phyloP scores from a whole-genome alignment of 495 filamentous ascomycete genomes.

The Xylaria longipes region DNA sequence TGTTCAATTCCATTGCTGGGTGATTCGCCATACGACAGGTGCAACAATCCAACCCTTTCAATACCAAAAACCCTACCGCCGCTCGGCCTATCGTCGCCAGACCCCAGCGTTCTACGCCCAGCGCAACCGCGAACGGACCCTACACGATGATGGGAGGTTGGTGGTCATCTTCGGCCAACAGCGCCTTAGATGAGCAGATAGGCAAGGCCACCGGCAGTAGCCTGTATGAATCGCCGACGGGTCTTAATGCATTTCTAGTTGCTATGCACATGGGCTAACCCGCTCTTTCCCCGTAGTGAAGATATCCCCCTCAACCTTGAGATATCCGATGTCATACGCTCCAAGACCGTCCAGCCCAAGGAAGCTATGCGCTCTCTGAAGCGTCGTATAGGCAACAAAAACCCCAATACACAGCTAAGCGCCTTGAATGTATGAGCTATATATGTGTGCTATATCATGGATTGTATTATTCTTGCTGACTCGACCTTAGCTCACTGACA shows the following conservation, averaged over 20 bases:
- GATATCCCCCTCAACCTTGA: slow-evolving; percentile 97
- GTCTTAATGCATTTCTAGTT: not conserved
- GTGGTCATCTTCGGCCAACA: slow-evolving; percentile 79
- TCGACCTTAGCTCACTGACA: slow-evolving; percentile 76
- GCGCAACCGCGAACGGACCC: slow-evolving; percentile 21
- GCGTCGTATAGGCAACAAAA: slow-evolving; percentile 90
- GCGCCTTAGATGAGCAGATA: slow-evolving; percentile 93
- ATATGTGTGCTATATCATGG: not conserved
- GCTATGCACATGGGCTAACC: slow-evolving; percentile 21
- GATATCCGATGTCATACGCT: slow-evolving; percentile 94
- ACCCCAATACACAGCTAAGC: slow-evolving; percentile 93
- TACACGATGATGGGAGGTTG: slow-evolving; percentile 77
- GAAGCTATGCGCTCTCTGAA: slow-evolving; percentile 97
- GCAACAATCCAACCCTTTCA: not conserved
- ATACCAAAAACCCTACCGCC: not conserved
- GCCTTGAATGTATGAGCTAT: slow-evolving; percentile 75
- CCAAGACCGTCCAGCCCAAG: slow-evolving; percentile 94
- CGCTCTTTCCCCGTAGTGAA: slow-evolving; percentile 65
- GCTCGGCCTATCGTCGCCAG: not conserved
- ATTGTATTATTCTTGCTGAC: slow-evolving; percentile 42
- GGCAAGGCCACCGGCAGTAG: slow-evolving; percentile 93
- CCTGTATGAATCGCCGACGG: slow-evolving; percentile 62
- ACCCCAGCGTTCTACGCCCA: slow-evolving; percentile 19
- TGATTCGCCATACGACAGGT: not conserved
- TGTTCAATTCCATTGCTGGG: not conserved